These are phyloP conservation scores for Kregervanrija pseudodelftensis DNA, from an alignment of 805 yeast genomes.

Conservation along the genomic window DNA sequence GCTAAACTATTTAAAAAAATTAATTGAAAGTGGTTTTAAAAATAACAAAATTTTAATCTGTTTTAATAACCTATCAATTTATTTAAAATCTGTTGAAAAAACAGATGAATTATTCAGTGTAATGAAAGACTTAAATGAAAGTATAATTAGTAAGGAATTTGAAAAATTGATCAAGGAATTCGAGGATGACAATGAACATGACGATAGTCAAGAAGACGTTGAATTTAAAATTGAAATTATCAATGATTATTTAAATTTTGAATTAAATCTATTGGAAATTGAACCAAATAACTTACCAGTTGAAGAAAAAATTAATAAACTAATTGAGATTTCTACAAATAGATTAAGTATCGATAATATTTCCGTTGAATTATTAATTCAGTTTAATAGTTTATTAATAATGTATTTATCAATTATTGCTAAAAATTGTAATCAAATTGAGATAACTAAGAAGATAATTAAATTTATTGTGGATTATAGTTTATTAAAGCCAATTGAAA, in stretches of 20 bases:
- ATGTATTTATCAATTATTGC: conserved; percentile 22
- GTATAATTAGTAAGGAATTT: conserved; percentile 5
- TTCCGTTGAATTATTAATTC: conserved; percentile 9
- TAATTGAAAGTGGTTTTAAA: conserved; percentile 37
- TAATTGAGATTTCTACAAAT: conserved; percentile 1
- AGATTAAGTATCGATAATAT: background rate
- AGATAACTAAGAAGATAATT: conserved; percentile 13
- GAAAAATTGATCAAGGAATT: conserved; percentile 2
- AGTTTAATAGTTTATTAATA: conserved; percentile 15
- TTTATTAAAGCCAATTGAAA: conserved; percentile 13
- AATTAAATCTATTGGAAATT: conserved; percentile 11
- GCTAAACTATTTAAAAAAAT: conserved; percentile 30
- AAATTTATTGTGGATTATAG: conserved; percentile 22
- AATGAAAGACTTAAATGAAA: conserved; percentile 4
- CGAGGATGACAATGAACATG: background rate
- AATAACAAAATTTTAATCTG: conserved; percentile 53
- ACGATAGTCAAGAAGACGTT: no score
- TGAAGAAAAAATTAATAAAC: conserved; percentile 1
- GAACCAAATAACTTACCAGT: conserved; percentile 2
- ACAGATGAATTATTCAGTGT: conserved; percentile 14
- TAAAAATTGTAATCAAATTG: conserved; percentile 13
- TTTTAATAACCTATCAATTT: conserved; percentile 58
- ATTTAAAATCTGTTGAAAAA: conserved; percentile 19
- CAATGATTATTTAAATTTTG: conserved; percentile 14
- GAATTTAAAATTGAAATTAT: conserved; percentile 6